A percentile compares a stretch with the other conserved stretches of the same genome.
Conservation (phyloP, 495 filamentous ascomycete species). For the Penicillium simplicissimum region DNA sequence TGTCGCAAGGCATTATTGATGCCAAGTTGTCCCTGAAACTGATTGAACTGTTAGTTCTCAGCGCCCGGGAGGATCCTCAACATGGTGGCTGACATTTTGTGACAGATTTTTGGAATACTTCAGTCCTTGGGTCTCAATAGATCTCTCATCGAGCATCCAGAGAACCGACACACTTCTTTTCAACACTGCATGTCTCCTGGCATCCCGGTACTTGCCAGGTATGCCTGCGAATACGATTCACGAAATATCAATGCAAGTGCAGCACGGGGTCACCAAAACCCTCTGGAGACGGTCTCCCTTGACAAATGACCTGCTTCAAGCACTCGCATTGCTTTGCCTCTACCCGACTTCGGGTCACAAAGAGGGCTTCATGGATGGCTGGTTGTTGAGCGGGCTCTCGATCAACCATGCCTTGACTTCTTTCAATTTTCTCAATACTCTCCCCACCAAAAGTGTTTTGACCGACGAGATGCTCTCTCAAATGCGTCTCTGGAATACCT, state of each 20-base stretch:
- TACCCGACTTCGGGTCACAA: slow-evolving; percentile 40
- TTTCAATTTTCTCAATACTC: slow-evolving; percentile 35
- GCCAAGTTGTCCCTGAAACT: slow-evolving; percentile 39
- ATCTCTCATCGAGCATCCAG: slow-evolving; percentile 32
- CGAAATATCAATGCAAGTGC: slow-evolving; percentile 40
- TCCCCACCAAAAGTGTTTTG: slow-evolving; percentile 26
- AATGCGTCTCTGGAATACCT: slow-evolving; percentile 43
- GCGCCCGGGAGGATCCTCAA: neutral
- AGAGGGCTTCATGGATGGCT: slow-evolving; percentile 42
- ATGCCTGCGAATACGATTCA: slow-evolving; percentile 34
- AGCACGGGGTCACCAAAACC: slow-evolving; percentile 35
- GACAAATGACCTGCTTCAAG: slow-evolving; percentile 40
- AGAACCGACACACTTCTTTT: slow-evolving; percentile 39
- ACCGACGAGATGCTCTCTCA: slow-evolving; percentile 36
- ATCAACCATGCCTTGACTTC: slow-evolving; percentile 43
- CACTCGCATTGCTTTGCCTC: slow-evolving; percentile 39
- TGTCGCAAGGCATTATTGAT: slow-evolving; percentile 38
- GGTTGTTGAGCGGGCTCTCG: slow-evolving; percentile 45
- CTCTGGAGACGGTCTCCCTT: slow-evolving; percentile 38
- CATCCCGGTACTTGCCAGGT: slow-evolving; percentile 43
- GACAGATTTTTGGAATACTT: slow-evolving; percentile 42
- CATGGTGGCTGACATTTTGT: neutral
- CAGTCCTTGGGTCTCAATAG: slow-evolving; percentile 39
- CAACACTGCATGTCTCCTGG: slow-evolving; percentile 41
- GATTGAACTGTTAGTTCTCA: slow-evolving; percentile 36